These are phyloP conservation scores for Tulasnella sp. DNA, from an alignment of 768 basidiomycete species.

Conservation along the genomic window DNA sequence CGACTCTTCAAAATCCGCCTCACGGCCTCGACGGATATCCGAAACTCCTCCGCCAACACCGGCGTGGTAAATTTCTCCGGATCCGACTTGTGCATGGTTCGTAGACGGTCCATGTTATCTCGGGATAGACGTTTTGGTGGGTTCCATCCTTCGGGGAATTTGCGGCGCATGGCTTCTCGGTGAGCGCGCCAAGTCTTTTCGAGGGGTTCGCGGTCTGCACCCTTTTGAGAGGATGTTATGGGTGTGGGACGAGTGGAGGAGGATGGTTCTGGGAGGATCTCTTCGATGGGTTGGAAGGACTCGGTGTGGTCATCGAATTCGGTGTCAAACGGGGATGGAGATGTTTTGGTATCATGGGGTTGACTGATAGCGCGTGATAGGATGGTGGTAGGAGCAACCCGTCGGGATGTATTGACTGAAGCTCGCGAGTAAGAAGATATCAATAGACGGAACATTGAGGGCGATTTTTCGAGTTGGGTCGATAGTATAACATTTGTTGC, in stretches of 20 bases:
- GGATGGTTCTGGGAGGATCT: neutral
- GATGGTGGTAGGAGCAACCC: too few species aligned
- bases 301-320: slow-evolving; percentile 1
- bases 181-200: slow-evolving; percentile 5
- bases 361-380: too few species aligned
- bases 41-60: slow-evolving; percentile 64
- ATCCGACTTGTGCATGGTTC: slow-evolving; percentile 53
- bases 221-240: neutral
- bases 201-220: neutral
- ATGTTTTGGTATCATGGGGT: too few species aligned
- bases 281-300: slow-evolving; percentile 8
- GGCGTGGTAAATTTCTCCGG: slow-evolving; percentile 54
- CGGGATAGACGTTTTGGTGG: slow-evolving; percentile 73
- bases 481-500: too few species aligned
- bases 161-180: slow-evolving; percentile 9
- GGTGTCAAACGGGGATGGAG: too few species aligned
- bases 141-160: slow-evolving; percentile 39
- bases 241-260: neutral
- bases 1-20: slow-evolving; percentile 66
- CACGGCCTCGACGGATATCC: slow-evolving; percentile 71
- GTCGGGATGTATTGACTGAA: too few species aligned
- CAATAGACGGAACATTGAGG: too few species aligned
- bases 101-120: slow-evolving; percentile 74
- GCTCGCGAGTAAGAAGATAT: too few species aligned
- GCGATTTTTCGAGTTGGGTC: too few species aligned